Conservation (phyloP, 1,284 basidiomycete species). For the Baeospora myosura region DNA sequence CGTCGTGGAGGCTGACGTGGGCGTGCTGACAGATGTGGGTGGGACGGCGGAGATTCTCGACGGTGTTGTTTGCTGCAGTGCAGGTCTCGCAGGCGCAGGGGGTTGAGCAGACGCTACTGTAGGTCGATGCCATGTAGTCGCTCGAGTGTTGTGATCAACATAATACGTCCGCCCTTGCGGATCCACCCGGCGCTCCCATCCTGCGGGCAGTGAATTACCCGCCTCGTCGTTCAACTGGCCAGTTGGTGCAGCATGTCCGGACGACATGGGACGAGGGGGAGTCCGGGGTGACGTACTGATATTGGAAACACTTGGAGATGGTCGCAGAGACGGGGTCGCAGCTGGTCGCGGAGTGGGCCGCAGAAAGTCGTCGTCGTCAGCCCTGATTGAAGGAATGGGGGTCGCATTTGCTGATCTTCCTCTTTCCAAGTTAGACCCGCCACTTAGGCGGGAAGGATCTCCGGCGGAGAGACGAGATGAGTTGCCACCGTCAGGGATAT, state of each 20-base stretch:
- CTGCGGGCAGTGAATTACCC: constrained; percentile 71
- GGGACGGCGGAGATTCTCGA: constrained; percentile 35
- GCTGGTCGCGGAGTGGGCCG: constrained; percentile 17
- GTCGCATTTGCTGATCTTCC: no score
- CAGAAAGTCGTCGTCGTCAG: constrained; percentile 20
- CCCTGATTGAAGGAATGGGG: no score
- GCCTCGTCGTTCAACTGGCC: constrained; percentile 48
- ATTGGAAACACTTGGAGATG: constrained; percentile 17
- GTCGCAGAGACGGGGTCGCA: constrained; percentile 22
- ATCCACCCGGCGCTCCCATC: constrained; percentile 93
- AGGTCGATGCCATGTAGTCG: constrained; percentile 90
- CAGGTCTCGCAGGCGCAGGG: not conserved
- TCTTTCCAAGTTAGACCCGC: no score
- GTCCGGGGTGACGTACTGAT: constrained; percentile 4
- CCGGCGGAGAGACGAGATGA: constrained; percentile 26
- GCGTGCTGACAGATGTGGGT: constrained; percentile 40
- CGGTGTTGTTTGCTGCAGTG: constrained; percentile 17
- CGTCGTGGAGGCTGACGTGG: constrained; percentile 46
- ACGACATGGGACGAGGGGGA: constrained; percentile 2
- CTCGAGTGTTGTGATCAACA: constrained; percentile 88
- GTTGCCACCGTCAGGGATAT: constrained; percentile 24
- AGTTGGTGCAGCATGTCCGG: constrained; percentile 2
- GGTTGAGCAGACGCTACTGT: not conserved
- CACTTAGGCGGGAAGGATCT: no score
- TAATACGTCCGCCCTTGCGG: constrained; percentile 83